Evolutionary conservation across 495 filamentous ascomycete genomes (phyloP).

Genomic region (Entonaema liquescens): DNA sequence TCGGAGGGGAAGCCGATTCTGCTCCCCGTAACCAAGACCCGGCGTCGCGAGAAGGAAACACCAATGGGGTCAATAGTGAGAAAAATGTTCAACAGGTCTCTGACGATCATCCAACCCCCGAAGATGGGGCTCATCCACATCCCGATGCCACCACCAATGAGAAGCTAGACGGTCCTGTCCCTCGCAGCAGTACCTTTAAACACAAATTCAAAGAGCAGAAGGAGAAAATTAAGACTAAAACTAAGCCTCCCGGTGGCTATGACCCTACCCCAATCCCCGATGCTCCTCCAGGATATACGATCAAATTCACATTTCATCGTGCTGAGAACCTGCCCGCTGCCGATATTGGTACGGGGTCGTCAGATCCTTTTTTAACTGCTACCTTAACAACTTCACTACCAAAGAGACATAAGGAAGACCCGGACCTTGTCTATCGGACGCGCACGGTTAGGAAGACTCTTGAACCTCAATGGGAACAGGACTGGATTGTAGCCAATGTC

Average conservation of each 20-base stretch:
- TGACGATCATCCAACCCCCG: constrained; percentile 18
- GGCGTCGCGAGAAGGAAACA: constrained; percentile 13
- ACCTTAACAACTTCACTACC: constrained; percentile 69
- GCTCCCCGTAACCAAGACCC: constrained; percentile 29
- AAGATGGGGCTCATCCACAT: constrained; percentile 15
- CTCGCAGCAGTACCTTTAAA: constrained; percentile 40
- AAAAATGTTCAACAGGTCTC: constrained; percentile 30
- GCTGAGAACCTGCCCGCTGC: constrained; percentile 82
- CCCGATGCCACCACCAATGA: constrained; percentile 23
- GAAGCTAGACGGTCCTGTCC: constrained; percentile 17
- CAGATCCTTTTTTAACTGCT: constrained; percentile 83
- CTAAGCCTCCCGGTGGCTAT: constrained; percentile 79
- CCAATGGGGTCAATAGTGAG: constrained; percentile 29
- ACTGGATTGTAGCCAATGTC: constrained; percentile 89
- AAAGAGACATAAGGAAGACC: constrained; percentile 81
- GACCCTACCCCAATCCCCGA: constrained; percentile 79
- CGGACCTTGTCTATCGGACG: constrained; percentile 74
- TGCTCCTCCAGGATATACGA: constrained; percentile 77
- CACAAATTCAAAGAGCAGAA: constrained; percentile 65
- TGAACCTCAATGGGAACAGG: constrained; percentile 81
- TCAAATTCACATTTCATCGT: constrained; percentile 85
- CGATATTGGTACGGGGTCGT: constrained; percentile 78
- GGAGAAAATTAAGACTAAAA: constrained; percentile 65
- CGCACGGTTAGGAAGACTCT: constrained; percentile 73
- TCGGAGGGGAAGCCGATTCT: constrained; percentile 17